Conservation (phyloP, 148 eudicot genomes). For the Cornus suecica region DNA sequence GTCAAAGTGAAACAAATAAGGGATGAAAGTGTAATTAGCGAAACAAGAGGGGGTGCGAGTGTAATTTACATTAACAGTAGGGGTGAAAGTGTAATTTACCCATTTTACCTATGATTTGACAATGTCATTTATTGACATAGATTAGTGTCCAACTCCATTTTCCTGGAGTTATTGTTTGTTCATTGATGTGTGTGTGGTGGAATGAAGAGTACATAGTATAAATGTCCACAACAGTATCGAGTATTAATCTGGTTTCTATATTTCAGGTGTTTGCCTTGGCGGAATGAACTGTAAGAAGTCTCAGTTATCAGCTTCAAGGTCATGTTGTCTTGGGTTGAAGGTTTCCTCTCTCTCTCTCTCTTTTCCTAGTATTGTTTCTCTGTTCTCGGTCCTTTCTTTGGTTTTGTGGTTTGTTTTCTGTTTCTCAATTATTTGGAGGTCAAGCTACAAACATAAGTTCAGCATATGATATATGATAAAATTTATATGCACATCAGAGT, state of each 20-base stretch:
- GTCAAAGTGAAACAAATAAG: too few relatives aligned
- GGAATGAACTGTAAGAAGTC: constrained; percentile 8
- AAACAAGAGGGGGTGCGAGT: too few relatives aligned
- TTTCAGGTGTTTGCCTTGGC: constrained; percentile 19
- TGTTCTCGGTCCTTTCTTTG: background rate
- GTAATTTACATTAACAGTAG: too few relatives aligned
- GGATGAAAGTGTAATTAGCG: too few relatives aligned
- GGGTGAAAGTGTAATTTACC: too few relatives aligned
- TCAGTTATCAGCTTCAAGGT: constrained; percentile 4
- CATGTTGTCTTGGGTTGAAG: constrained; percentile 22
- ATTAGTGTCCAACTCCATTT: too few relatives aligned
- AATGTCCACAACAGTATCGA: background rate
- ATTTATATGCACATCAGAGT: background rate
- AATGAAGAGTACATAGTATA: background rate
- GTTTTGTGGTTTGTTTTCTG: background rate
- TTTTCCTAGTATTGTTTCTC: background rate
- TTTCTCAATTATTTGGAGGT: background rate
- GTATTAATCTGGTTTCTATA: background rate
- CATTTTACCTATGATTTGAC: background rate
- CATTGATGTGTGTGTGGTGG: background rate
- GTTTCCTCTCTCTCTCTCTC: constrained; percentile 3
- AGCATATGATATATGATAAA: background rate
- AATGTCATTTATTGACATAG: background rate
- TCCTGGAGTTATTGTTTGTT: background rate
- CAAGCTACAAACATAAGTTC: background rate